These are phyloP conservation scores for Candida sp. DNA, from an alignment of 1,139 yeast species.

Conservation along the genomic window DNA sequence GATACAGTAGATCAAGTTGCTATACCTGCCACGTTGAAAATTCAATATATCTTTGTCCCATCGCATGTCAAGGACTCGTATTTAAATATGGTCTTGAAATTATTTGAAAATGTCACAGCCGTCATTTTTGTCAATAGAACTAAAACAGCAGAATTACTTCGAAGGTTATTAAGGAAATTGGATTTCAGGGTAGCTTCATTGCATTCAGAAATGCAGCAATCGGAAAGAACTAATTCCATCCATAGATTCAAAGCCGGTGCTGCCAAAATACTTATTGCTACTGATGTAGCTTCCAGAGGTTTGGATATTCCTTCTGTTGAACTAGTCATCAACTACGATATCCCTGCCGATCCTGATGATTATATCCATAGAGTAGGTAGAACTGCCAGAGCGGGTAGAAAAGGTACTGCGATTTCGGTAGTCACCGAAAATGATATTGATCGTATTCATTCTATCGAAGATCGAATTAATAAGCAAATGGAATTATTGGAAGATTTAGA, in stretches of 20 bases:
- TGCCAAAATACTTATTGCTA: slow-evolving; percentile 87
- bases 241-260: slow-evolving; percentile 95
- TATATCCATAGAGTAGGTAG: slow-evolving; percentile 99
- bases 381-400: slow-evolving; percentile 98
- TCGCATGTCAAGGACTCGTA: slow-evolving; percentile 91
- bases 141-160: slow-evolving; percentile 78
- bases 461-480: slow-evolving; percentile 77
- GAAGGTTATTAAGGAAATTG: slow-evolving; percentile 69
- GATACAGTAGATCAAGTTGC: slow-evolving; percentile 69
- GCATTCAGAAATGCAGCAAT: slow-evolving; percentile 94
- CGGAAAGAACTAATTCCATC: slow-evolving; percentile 83
- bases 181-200: slow-evolving; percentile 83
- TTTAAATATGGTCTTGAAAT: slow-evolving; percentile 63
- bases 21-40: slow-evolving; percentile 69
- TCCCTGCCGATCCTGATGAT: slow-evolving; percentile 96
- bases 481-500: slow-evolving; percentile 63
- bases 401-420: slow-evolving; percentile 54
- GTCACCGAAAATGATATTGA: slow-evolving; percentile 84
- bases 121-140: slow-evolving; percentile 93
- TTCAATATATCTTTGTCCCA: slow-evolving; percentile 61
- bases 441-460: slow-evolving; percentile 83
- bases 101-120: slow-evolving; percentile 62
- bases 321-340: slow-evolving; percentile 84
- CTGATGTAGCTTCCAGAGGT: slow-evolving; percentile 98
- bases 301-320: slow-evolving; percentile 92